Evolutionary conservation across 305 asterid genomes (phyloP).

Genomic region (Striga hermonthica): DNA sequence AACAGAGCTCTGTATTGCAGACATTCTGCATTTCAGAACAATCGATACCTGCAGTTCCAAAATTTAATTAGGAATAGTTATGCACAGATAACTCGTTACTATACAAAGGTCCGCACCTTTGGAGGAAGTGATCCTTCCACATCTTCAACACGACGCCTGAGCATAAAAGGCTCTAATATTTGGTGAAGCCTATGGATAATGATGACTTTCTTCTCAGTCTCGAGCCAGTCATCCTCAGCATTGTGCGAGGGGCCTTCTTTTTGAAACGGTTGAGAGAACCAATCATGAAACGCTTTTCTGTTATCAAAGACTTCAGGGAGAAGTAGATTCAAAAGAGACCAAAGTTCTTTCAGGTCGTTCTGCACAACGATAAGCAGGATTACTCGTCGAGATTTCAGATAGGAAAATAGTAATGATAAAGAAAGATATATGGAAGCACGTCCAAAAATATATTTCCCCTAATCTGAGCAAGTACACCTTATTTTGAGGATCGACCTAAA

Average conservation of each 20-base stretch:
- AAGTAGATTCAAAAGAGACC: conserved; percentile 95
- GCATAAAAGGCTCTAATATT: conserved; percentile 99
- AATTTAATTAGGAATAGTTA: conserved; percentile 35
- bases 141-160: conserved; percentile 99
- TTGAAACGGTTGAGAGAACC: conserved; percentile 99
- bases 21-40: conserved; percentile 93
- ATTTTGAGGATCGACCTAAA: not conserved
- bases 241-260: conserved; percentile 79
- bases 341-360: conserved; percentile 98
- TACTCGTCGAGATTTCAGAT: conserved; percentile 14
- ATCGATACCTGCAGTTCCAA: conserved; percentile 74
- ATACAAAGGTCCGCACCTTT: conserved; percentile 52
- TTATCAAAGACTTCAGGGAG: conserved; percentile 99
- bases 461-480: not conserved
- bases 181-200: conserved; percentile 98
- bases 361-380: conserved; percentile 40
- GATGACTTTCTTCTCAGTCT: conserved; percentile 98
- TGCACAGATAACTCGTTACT: conserved; percentile 26
- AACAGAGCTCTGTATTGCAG: conserved; percentile 89
- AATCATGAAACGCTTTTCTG: conserved; percentile 94
- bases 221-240: conserved; percentile 98
- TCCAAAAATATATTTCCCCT: not conserved
- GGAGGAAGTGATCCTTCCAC: conserved; percentile 99
- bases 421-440: conserved; percentile 1
- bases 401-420: not conserved